Base-by-base conservation (phyloP, 352 stramenopile species). In the Phytophthora fragariae region DNA sequence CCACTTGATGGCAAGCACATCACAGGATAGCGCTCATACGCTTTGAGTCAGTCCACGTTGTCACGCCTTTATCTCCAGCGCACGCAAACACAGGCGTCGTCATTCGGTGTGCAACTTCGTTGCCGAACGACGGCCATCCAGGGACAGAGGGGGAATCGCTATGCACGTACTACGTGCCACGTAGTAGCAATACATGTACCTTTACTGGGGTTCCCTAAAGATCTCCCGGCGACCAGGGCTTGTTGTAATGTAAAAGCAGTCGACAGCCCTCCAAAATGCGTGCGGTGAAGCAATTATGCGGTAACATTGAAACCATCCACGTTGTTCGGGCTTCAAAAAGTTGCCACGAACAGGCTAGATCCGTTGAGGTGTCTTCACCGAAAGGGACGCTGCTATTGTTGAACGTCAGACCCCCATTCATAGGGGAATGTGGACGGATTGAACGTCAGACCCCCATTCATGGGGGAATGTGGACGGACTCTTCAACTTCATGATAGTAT, bases 281-380 rank as follows among this genome's bases (percentile, higher is more conserved):
- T 52, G 44, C 6, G 17, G 17, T 21, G n/a, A 5, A 52, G 44
- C 44, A 15, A 52, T 21, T 52, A 14, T 52, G 39, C 39, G 39
- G 39, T 3, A 52, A 27, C n/a, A 52, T 12, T 15, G 41, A 52
- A 14, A 21, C 8, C 35, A 41, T 39, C 11, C 24, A 27, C 27
- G 50, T 54, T 61, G 35, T 61, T 68, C 39, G 41, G 15, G 21
- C 46, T 71, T 71, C 56, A 71, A 71, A 12, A 35, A 53, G 37
- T 59, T 52, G 27, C 49, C 52, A 11, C 39, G 12, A 46, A 46
- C 39, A 15, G 4, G 19, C 47, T 46, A 39, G 12, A 65, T 44
- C 59, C 29, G 41, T 70, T 70, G 63, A 70, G 63, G 19, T 57
- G 57, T 37, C 24, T 59, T 12, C 64, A 65, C 64, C 56, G 37